Evolutionary conservation across 371 early-diverging fungal genomes (phyloP).

Genomic region (Funneliformis caledonium): DNA sequence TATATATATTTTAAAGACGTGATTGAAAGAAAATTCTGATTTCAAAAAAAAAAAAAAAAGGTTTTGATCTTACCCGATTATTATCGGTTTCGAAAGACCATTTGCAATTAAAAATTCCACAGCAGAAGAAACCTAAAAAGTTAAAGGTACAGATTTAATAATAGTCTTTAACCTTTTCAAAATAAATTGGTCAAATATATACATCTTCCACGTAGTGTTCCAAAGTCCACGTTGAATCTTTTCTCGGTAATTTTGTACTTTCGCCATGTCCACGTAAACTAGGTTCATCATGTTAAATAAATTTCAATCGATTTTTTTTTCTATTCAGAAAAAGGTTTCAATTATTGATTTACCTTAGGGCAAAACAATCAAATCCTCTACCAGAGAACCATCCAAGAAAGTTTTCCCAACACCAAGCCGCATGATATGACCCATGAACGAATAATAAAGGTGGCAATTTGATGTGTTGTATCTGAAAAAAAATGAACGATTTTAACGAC

Average conservation of each 20-base stretch:
- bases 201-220: background rate
- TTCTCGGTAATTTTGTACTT: background rate
- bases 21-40: too few relatives aligned
- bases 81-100: background rate
- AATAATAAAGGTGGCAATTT: background rate
- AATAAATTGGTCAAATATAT: background rate
- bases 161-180: too few relatives aligned
- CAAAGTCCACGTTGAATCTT: background rate
- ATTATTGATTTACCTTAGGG: background rate
- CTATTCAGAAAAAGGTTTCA: too few relatives aligned
- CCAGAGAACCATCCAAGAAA: background rate
- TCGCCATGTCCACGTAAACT: background rate
- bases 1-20: background rate
- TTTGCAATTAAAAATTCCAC: background rate
- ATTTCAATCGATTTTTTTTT: background rate
- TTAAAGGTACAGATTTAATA: too few relatives aligned
- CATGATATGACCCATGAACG: background rate
- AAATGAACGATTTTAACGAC: background rate
- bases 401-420: conserved; percentile 1
- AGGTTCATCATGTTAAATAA: background rate
- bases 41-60: too few relatives aligned
- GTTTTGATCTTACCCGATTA: background rate
- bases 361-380: background rate
- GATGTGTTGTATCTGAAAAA: background rate
- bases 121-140: background rate